These are phyloP conservation scores for Sporothrix pallida DNA, from an alignment of 2,329 filamentous ascomycete genomes.

Conservation along the genomic window DNA sequence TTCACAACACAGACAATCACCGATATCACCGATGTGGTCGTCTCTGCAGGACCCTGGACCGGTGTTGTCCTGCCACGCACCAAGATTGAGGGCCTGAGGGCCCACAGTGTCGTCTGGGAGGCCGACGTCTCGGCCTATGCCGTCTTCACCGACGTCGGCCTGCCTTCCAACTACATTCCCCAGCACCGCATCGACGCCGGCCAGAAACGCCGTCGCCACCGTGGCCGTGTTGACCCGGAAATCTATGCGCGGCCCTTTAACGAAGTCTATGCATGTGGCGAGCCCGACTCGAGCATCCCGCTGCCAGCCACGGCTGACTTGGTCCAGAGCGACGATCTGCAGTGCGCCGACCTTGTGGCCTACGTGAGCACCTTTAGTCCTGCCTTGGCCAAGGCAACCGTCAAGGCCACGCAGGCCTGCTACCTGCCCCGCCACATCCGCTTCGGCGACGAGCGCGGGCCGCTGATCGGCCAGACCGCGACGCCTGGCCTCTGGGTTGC, in stretches of 20 bases:
- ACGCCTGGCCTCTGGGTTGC: conserved; percentile 80
- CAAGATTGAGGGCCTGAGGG: conserved; percentile 63
- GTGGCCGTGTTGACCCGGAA: conserved; percentile 78
- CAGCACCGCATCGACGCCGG: conserved; percentile 55
- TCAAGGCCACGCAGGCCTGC: conserved; percentile 84
- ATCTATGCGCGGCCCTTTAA: conserved; percentile 89
- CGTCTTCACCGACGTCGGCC: conserved; percentile 83
- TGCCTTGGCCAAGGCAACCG: conserved; percentile 68
- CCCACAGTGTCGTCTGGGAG: conserved; percentile 69
- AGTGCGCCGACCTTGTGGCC: conserved; percentile 84
- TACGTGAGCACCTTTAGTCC: conserved; percentile 72
- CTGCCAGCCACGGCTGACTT: conserved; percentile 77
- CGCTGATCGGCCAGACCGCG: conserved; percentile 77
- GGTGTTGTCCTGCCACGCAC: conserved; percentile 61
- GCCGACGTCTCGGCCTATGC: conserved; percentile 73
- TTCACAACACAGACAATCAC: conserved; percentile 47
- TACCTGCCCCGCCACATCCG: conserved; percentile 81
- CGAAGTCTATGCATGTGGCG: conserved; percentile 91
- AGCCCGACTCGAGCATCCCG: conserved; percentile 76
- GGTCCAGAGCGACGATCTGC: conserved; percentile 74
- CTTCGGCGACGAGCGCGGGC: conserved; percentile 66
- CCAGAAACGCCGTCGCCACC: conserved; percentile 59
- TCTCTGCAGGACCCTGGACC: conserved; percentile 68
- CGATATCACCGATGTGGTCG: conserved; percentile 59
- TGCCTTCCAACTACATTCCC: conserved; percentile 69